These are phyloP conservation scores for Fusarium beomiforme DNA, from an alignment of 2,329 filamentous ascomycete species.

Conservation along the genomic window DNA sequence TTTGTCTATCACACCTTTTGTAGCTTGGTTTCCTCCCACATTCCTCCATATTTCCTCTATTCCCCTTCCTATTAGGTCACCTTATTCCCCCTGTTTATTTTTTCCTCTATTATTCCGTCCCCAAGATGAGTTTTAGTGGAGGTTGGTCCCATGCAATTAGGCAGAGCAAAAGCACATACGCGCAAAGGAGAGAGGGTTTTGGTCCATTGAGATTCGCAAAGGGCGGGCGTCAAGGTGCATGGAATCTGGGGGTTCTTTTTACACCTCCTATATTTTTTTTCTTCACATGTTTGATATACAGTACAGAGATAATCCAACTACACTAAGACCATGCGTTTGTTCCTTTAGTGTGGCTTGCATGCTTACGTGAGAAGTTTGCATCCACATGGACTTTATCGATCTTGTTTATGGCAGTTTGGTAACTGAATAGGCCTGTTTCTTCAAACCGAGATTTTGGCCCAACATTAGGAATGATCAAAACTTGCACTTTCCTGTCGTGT, in stretches of 20 bases:
- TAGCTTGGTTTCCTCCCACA: conserved; percentile 24
- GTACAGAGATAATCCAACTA: conserved; percentile 23
- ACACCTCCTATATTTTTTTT: conserved; percentile 20
- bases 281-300: conserved; percentile 29
- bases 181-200: conserved; percentile 25
- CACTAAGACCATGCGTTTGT: conserved; percentile 17
- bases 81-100: conserved; percentile 9
- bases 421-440: neutral
- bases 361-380: neutral
- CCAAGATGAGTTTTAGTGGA: conserved; percentile 27
- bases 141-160: conserved; percentile 20
- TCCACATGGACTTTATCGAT: neutral
- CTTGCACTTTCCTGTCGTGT: too few relatives aligned
- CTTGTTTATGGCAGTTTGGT: too few relatives aligned
- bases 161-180: conserved; percentile 30
- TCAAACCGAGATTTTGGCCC: neutral
- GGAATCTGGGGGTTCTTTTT: conserved; percentile 31
- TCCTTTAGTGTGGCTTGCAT: neutral
- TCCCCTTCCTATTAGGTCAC: conserved; percentile 22
- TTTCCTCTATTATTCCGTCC: conserved; percentile 18
- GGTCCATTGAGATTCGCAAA: conserved; percentile 39
- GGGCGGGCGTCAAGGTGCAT: conserved; percentile 44
- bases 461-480: too few relatives aligned
- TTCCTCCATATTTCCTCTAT: conserved; percentile 17
- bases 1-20: conserved; percentile 32